A percentile compares a stretch with the other conserved stretches of the same genome.
Evolutionary conservation across 495 filamentous ascomycete genomes (phyloP).

Genomic region (Aspergillus homomorphus): DNA sequence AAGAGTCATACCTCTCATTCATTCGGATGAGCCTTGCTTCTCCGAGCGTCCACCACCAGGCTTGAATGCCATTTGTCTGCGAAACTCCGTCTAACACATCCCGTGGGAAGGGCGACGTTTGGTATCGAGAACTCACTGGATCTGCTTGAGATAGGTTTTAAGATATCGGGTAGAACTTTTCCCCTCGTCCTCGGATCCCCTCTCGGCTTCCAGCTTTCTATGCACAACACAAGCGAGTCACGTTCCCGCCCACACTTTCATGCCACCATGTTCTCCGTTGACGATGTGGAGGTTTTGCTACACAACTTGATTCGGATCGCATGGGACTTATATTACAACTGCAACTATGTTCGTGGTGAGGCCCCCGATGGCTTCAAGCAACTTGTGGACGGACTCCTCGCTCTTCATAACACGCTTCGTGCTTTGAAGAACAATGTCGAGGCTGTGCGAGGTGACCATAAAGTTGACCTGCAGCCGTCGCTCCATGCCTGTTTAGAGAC

Average conservation of each 20-base stretch:
- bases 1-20: too few species aligned
- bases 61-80: too few species aligned
- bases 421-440: conserved; percentile 31
- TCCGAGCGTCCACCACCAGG: too few species aligned
- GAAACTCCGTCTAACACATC: too few species aligned
- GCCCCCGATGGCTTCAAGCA: conserved; percentile 37
- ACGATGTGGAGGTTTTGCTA: conserved; percentile 26
- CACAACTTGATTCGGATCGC: conserved; percentile 29
- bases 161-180: not conserved
- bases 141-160: too few species aligned
- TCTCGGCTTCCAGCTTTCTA: not conserved
- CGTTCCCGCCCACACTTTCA: not conserved
- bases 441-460: conserved; percentile 28
- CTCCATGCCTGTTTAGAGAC: conserved; percentile 28
- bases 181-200: not conserved
- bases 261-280: conserved; percentile 24
- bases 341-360: conserved; percentile 29
- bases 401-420: conserved; percentile 30
- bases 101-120: too few species aligned
- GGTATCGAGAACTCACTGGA: too few species aligned
- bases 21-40: too few species aligned
- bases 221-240: not conserved
- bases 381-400: conserved; percentile 34
- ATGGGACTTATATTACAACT: conserved; percentile 37
- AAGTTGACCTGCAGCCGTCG: conserved; percentile 28